phyloP scores from a whole-genome alignment of 2,329 filamentous ascomycete genomes.

The Fusarium bactridioides region DNA sequence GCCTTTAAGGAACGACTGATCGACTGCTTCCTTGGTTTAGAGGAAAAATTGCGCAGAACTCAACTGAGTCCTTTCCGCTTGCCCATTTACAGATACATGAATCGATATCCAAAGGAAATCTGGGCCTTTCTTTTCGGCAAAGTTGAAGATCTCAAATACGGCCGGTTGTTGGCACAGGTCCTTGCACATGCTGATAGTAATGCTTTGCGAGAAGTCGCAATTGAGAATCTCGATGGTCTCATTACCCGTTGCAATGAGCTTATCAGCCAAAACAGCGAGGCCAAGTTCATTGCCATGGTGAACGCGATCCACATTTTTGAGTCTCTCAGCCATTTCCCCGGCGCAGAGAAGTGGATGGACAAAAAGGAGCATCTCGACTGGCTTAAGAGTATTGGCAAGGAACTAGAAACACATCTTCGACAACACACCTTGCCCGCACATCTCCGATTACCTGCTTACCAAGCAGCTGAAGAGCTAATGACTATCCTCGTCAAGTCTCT shows the following conservation, averaged over 20 bases:
- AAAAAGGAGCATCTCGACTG: slow-evolving; percentile 67
- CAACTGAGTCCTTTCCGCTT: slow-evolving; percentile 90
- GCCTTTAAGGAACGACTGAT: slow-evolving; percentile 91
- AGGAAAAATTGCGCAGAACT: slow-evolving; percentile 84
- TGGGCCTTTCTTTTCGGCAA: slow-evolving; percentile 82
- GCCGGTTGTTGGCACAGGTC: slow-evolving; percentile 89
- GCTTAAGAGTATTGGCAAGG: slow-evolving; percentile 74
- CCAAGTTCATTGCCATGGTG: slow-evolving; percentile 73
- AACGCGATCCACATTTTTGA: slow-evolving; percentile 89
- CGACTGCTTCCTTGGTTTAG: slow-evolving; percentile 87
- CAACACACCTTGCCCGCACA: slow-evolving; percentile 73
- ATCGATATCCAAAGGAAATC: slow-evolving; percentile 88
- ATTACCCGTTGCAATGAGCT: slow-evolving; percentile 72
- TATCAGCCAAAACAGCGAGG: slow-evolving; percentile 72
- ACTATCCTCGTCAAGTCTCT: slow-evolving; percentile 83
- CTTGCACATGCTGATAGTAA: slow-evolving; percentile 78
- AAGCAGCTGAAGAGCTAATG: slow-evolving; percentile 89
- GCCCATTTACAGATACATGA: slow-evolving; percentile 91
- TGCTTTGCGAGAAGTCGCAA: slow-evolving; percentile 76
- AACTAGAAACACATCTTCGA: slow-evolving; percentile 78
- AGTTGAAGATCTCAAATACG: slow-evolving; percentile 85
- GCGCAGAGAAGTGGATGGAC: slow-evolving; percentile 75
- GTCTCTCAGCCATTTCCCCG: slow-evolving; percentile 74
- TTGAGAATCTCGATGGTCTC: slow-evolving; percentile 76
- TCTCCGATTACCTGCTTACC: slow-evolving; percentile 84